Evolutionary conservation across 1,284 basidiomycete genomes (phyloP), one percentile per base, ranked within the genome.

Genomic region (Leccinum pachyderme): DNA sequence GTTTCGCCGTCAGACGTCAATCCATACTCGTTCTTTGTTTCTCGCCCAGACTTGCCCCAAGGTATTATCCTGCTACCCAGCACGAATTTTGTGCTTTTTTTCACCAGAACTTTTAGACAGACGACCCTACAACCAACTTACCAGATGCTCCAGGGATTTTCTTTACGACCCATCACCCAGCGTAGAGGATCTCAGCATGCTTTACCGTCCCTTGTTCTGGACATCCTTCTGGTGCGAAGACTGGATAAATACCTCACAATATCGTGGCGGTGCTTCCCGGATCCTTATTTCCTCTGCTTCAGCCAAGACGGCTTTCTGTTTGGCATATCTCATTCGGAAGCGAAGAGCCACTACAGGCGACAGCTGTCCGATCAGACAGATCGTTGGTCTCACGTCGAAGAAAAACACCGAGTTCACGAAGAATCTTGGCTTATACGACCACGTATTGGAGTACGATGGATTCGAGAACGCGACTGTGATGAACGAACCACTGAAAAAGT

Each of bases 181-280:
- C 2, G 66, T 69, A 1, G 85, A 87, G 63, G 84, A 84, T 61
- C 69, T 84, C 33, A 79, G 77, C 0, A 86, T 86, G 84, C 75
- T 87, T 15, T 87, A 83, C 58, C 78, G 83, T 0, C 84, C 84
- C 0, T 71, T 86, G 7, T 86, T 84, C 67, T 86, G 84, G 84
- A 86, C 84, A 0, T 77, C 84, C 2, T 86, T 78, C 61, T 86
- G 84, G 84, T 83, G 77, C 59, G 83, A 86, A 62, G 86, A 87
- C 61, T 86, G 83, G 82, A 64, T 87, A 3, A 68, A 77, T 53
- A 68, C 73, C 2, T 73, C 77, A 4, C 57, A 62, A 13, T 86
- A 84, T 63, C 74, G 71, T 37, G 72, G 74, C 1, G 77, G 73
- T 7, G 77, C 77, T 3, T 74, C 69, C 4, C 63, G 66, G 29